phyloP scores from a whole-genome alignment of 2,329 filamentous ascomycete genomes.

The Orbilia brochopaga region DNA sequence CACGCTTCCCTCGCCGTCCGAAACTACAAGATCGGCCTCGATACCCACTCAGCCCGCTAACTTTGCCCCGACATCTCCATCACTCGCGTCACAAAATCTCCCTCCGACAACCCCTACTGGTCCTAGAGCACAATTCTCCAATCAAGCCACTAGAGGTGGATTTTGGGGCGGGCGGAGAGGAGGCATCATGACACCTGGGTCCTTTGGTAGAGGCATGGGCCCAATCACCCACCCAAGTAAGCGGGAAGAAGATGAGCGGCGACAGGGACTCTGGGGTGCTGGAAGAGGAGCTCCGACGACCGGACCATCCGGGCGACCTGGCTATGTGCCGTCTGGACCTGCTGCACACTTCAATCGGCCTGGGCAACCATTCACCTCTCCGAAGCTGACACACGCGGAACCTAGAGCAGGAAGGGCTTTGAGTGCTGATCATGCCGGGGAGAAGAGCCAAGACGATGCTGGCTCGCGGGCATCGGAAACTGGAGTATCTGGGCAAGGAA shows the following conservation, averaged over 20 bases:
- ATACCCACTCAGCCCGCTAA: conserved; percentile 36
- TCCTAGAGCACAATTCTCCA: conserved; percentile 33
- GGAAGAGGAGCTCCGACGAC: conserved; percentile 19
- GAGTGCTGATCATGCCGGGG: conserved; percentile 26
- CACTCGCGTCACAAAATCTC: conserved; percentile 18
- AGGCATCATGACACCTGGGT: conserved; percentile 33
- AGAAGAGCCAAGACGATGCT: conserved; percentile 13
- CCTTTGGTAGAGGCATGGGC: conserved; percentile 34
- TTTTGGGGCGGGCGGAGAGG: conserved; percentile 30
- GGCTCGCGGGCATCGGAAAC: not conserved
- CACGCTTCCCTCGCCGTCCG: conserved; percentile 35
- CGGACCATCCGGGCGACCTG: conserved; percentile 16
- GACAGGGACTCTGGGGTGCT: conserved; percentile 15
- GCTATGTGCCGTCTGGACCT: conserved; percentile 27
- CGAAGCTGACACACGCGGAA: conserved; percentile 41
- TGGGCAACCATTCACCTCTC: conserved; percentile 34
- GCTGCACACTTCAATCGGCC: conserved; percentile 28
- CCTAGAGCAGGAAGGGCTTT: conserved; percentile 19
- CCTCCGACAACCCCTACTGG: conserved; percentile 41
- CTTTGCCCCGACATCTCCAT: conserved; percentile 44
- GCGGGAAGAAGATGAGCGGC: conserved; percentile 37
- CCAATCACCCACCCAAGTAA: conserved; percentile 18
- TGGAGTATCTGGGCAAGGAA: not conserved
- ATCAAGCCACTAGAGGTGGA: conserved; percentile 16
- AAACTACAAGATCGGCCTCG: conserved; percentile 26